Conservation (phyloP, 805 yeast species). For the Schizosaccharomyces pombe region ASM294v3 CU329670.1:4688001-4688500, state of each 20-base stretch:
- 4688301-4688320: constrained; percentile 27
- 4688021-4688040: neutral
- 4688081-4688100: constrained; percentile 77
- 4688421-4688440: neutral
- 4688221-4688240: constrained; percentile 21
- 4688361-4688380: constrained; percentile 84
- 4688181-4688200: neutral
- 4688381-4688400: constrained; percentile 37
- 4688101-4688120: constrained; percentile 49
- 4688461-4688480: too few relatives aligned
- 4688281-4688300: constrained; percentile 55
- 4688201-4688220: neutral
- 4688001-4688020: neutral
- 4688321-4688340: constrained; percentile 41
- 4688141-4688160: constrained; percentile 11
- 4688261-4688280: constrained; percentile 75
- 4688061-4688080: constrained; percentile 23
- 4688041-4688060: neutral
- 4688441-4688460: too few relatives aligned
- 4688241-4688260: constrained; percentile 38
- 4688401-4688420: neutral
- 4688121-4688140: constrained; percentile 44
- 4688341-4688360: constrained; percentile 81
- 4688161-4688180: neutral
- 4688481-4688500: neutral